A percentile compares a stretch with the other conserved stretches of the same genome.
These are phyloP conservation scores for Pisolithus sp. DNA, from an alignment of 768 basidiomycete genomes.

Conservation along the genomic window DNA sequence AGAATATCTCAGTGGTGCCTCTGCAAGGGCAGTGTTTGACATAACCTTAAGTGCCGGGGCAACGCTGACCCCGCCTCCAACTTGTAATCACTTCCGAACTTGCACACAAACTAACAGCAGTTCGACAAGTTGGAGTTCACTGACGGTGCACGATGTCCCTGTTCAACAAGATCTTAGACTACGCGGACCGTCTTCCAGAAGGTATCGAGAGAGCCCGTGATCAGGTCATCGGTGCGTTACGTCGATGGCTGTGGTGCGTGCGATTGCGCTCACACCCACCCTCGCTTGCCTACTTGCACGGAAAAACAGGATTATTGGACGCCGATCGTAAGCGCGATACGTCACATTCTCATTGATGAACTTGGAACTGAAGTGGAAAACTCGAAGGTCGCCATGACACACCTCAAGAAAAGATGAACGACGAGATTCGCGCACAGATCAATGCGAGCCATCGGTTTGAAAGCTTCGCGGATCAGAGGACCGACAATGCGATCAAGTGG, in stretches of 20 bases:
- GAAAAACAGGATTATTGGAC: constrained; percentile 26
- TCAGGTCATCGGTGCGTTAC: constrained; percentile 30
- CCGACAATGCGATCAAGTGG: constrained; percentile 79
- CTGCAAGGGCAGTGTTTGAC: no score
- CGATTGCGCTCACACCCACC: neutral
- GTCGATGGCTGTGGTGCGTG: neutral
- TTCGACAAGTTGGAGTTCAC: no score
- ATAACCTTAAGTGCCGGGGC: no score
- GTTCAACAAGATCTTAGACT: constrained; percentile 30
- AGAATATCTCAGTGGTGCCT: no score
- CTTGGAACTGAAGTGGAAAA: neutral
- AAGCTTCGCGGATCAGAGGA: constrained; percentile 73
- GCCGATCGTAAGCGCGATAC: constrained; percentile 25
- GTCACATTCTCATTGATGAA: neutral
- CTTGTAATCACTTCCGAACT: no score
- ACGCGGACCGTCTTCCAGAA: constrained; percentile 33
- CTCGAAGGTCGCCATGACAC: constrained; percentile 61
- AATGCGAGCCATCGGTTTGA: constrained; percentile 74
- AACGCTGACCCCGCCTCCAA: no score
- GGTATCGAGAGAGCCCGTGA: constrained; percentile 31
- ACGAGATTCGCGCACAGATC: constrained; percentile 70
- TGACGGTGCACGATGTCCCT: constrained; percentile 31
- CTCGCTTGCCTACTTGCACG: neutral
- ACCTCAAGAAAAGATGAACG: constrained; percentile 63
- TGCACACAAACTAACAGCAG: no score